Conservation (phyloP, 2,329 filamentous ascomycete species). For the Dactylella cylindrospora region DNA sequence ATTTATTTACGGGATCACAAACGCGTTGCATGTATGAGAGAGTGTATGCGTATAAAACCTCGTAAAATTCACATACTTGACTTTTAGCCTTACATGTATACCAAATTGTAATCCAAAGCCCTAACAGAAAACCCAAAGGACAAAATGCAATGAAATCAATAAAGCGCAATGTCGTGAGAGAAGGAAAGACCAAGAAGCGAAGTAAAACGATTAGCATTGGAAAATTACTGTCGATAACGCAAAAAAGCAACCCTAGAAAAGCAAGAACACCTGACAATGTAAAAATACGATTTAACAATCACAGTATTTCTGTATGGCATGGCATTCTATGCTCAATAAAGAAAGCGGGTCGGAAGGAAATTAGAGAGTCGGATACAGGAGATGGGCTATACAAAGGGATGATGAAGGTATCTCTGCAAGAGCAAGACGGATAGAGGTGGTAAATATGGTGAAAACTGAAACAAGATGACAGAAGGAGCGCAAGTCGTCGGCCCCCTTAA, state of each 20-base stretch:
- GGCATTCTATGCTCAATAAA: constrained; percentile 9
- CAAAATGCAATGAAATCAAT: constrained; percentile 5
- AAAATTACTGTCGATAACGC: background rate
- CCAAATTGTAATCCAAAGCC: constrained; percentile 41
- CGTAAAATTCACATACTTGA: constrained; percentile 8
- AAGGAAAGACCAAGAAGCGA: constrained; percentile 32
- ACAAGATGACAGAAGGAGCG: constrained; percentile 15
- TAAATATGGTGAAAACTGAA: constrained; percentile 5
- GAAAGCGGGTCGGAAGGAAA: too few species aligned
- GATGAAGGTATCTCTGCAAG: background rate
- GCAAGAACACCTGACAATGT: too few species aligned
- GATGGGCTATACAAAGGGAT: constrained; percentile 11
- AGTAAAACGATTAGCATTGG: background rate
- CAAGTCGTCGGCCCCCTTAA: constrained; percentile 56
- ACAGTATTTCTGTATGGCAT: too few species aligned
- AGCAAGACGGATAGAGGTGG: background rate
- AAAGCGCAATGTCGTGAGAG: constrained; percentile 1
- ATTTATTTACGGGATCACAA: too few species aligned
- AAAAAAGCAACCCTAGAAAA: too few species aligned
- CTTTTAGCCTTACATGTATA: constrained; percentile 33
- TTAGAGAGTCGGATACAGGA: background rate
- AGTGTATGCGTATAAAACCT: too few species aligned
- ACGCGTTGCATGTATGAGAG: too few species aligned
- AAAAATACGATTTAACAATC: too few species aligned
- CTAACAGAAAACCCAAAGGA: constrained; percentile 22